Conservation (phyloP, 306 rosid genomes). For the Corylus heterophylla region DNA sequence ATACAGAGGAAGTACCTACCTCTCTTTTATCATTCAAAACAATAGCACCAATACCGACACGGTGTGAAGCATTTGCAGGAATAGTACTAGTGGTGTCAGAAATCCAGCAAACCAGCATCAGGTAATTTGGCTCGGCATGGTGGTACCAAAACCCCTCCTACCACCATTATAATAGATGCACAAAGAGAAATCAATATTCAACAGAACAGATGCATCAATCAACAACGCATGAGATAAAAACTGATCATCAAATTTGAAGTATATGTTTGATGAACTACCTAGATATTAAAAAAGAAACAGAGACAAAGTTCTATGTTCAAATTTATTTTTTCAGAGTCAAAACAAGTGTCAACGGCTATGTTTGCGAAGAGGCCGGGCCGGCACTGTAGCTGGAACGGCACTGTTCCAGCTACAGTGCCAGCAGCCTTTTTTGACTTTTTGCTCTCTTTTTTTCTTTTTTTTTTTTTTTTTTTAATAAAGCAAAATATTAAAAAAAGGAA, state of each 20-base stretch:
- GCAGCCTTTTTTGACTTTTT: too few relatives aligned
- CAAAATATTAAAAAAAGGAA: too few relatives aligned
- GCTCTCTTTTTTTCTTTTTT: too few relatives aligned
- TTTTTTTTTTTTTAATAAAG: too few relatives aligned
- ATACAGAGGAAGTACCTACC: conserved; percentile 28
- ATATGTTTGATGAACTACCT: neutral
- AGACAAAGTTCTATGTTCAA: neutral
- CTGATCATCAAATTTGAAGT: neutral
- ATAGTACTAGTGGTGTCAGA: conserved; percentile 46
- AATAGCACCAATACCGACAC: conserved; percentile 43
- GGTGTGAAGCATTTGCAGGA: conserved; percentile 58
- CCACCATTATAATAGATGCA: conserved; percentile 9
- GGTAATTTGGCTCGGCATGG: conserved; percentile 58
- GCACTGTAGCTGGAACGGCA: too few relatives aligned
- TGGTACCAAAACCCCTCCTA: conserved; percentile 62
- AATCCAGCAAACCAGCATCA: conserved; percentile 60
- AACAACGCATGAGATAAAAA: neutral
- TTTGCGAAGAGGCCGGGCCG: too few relatives aligned
- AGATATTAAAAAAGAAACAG: neutral
- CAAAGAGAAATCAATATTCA: neutral
- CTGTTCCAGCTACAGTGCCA: too few relatives aligned
- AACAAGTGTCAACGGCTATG: neutral
- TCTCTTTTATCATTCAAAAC: conserved; percentile 53
- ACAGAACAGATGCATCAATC: conserved; percentile 10
- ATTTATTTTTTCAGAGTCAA: neutral